Percentiles rank a stretch among this genome's conserved stretches.
These are phyloP conservation scores for Ceratocystis harringtonii DNA, from an alignment of 2,329 filamentous ascomycete genomes.

Conservation along the genomic window DNA sequence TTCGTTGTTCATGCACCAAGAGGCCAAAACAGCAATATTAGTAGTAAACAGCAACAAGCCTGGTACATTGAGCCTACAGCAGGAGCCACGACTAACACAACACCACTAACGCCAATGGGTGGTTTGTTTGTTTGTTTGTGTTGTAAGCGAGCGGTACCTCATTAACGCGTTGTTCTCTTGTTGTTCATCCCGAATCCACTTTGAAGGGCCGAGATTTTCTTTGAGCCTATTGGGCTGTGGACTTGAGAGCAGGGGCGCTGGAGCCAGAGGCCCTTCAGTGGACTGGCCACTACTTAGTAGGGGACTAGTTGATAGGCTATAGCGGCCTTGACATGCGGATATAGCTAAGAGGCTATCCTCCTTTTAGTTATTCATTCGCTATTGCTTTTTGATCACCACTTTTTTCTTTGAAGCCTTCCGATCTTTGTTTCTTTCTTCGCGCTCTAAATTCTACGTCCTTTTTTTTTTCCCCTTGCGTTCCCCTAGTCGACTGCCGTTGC, in stretches of 20 bases:
- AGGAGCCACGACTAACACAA: not conserved
- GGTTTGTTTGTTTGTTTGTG: conserved; percentile 1
- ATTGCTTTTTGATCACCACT: not conserved
- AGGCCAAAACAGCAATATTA: not conserved
- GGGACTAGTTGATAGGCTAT: not conserved
- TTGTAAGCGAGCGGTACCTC: not conserved
- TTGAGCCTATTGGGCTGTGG: not conserved
- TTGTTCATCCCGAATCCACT: not conserved
- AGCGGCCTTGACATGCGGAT: not conserved
- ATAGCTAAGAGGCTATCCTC: too few relatives aligned
- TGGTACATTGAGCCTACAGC: not conserved
- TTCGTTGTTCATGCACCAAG: not conserved
- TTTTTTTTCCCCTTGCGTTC: not conserved
- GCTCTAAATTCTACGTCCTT: not conserved
- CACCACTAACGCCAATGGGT: not conserved
- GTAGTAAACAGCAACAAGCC: too few relatives aligned
- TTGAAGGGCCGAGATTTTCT: not conserved
- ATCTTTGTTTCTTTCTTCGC: not conserved
- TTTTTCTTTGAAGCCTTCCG: not conserved
- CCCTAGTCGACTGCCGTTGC: not conserved
- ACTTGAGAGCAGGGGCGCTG: not conserved
- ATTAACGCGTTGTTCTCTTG: not conserved
- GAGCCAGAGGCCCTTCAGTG: not conserved
- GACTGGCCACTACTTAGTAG: not conserved
- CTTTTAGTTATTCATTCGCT: not conserved